Evolutionary conservation across 345 rosid genomes (phyloP), one percentile per base, ranked within the genome.

Genomic region (Erucastrum elatum): DNA sequence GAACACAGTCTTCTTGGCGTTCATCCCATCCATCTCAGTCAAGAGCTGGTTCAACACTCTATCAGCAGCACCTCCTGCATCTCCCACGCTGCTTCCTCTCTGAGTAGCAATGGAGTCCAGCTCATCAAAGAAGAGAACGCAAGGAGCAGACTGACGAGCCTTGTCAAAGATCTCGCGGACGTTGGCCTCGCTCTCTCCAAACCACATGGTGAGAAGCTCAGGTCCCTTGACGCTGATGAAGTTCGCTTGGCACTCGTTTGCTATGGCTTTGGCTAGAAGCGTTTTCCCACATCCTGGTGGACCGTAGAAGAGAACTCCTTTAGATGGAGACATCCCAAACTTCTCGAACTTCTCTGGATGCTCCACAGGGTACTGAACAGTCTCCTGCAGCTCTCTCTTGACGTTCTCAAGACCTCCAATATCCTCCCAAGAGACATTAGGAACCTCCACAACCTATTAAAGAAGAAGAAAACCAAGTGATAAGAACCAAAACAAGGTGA

Each of bases 271-370:
- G 64, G 98, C 98, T 49, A 94, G 81, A 76, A 94, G 96, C n/a
- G 98, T 94, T 82, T 94, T 94, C 34, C 98, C 98, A 72, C 97
- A 94, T 37, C 97, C 98, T 51, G 98, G 98, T 72, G 98, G 97
- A 12, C 98, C 98, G 71, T 92, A 94, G 88, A 94, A 92, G 8
- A 94, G 89, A 31, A 94, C 98, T 72, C 98, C 98, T 84, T 92
- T 94, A 2, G 98, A 94, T 33, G 97, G 98, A 41, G 97, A 91
- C 98, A 94, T 94, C 53, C 97, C 98, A 60, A 94, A 94, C 80
- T 94, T 94, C 80, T 94, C 98, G 66, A 94, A 91, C 75, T 94
- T 94, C 88, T 94, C 97, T 31, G 98, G 98, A 80, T 94, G 98
- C 90, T 94, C 97, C 84, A 94, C 98, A 8, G 98, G 98, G 79